Evolutionary conservation across 768 basidiomycete species (phyloP), one percentile per base, ranked within the genome.

Genomic region (Tephrocybe sp.): DNA sequence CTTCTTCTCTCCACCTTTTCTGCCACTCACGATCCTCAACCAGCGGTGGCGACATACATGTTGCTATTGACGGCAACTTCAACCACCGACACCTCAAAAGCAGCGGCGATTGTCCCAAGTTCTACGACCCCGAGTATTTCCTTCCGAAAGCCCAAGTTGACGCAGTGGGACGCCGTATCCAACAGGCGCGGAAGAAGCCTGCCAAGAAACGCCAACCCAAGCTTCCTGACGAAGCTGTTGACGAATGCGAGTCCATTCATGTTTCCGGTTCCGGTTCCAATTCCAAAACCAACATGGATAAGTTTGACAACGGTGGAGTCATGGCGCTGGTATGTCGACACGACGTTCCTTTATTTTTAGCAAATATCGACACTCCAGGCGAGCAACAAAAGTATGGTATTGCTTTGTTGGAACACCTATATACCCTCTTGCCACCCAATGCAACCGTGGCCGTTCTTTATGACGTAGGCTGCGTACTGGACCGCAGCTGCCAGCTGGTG

Each of bases 271-370:
- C n/a, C n/a, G n/a, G n/a, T n/a, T n/a, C n/a, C n/a, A n/a, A n/a
- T n/a, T n/a, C n/a, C n/a, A n/a, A n/a, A n/a, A n/a, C n/a, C n/a
- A n/a, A n/a, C n/a, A n/a, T n/a, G n/a, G n/a, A n/a, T n/a, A n/a
- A n/a, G n/a, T n/a, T n/a, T n/a, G n/a, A 29, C 11, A 60, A 68
- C 33, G 60, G 57, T 1, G 67, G 72, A 0, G 37, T 69, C 24
- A 73, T 75, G 65, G 66, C 63, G 0, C 54, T 74, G 0, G 65
- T n/a, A n/a, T n/a, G n/a, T n/a, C n/a, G n/a, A n/a, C n/a, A n/a
- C n/a, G n/a, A 70, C 42, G 63, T 69, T 12, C 63, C 65, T 0
- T 42, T 74, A 68, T 68, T 21, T 48, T 71, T 9, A 68, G n/a
- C 67, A 34, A 72, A 77, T 43, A 70, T 77, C 13, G 64, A 69